phyloP scores from a whole-genome alignment of 2,329 filamentous ascomycete genomes.

The Fusarium devonianum region DNA sequence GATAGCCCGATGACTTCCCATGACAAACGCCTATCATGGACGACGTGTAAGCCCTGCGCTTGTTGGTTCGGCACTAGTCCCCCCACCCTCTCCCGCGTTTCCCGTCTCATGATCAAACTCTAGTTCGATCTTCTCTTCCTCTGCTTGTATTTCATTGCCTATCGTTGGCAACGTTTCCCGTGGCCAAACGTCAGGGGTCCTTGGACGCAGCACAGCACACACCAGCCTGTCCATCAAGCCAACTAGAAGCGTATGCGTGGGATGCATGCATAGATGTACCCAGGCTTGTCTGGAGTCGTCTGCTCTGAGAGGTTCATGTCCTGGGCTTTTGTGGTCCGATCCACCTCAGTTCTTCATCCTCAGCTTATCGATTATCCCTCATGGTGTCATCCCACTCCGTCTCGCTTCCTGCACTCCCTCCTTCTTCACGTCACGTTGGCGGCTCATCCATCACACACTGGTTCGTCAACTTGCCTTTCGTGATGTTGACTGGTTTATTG shows the following conservation, averaged over 20 bases:
- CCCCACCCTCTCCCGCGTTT: background rate
- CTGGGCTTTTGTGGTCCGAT: constrained; percentile 29
- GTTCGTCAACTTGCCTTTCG: constrained; percentile 18
- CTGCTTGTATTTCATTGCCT: background rate
- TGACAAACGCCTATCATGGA: constrained; percentile 36
- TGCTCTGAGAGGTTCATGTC: constrained; percentile 12
- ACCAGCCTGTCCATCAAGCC: constrained; percentile 17
- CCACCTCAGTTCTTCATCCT: constrained; percentile 8
- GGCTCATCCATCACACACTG: constrained; percentile 15
- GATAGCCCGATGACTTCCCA: constrained; percentile 26
- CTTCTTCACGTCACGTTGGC: constrained; percentile 8
- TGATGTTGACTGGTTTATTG: constrained; percentile 8
- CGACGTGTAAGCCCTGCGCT: constrained; percentile 26
- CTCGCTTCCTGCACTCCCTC: constrained; percentile 16
- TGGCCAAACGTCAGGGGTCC: constrained; percentile 15
- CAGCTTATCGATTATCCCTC: constrained; percentile 38
- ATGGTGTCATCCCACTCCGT: constrained; percentile 21
- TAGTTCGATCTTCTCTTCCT: background rate
- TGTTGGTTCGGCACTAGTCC: constrained; percentile 8
- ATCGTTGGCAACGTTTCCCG: background rate
- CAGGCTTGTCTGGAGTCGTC: constrained; percentile 4
- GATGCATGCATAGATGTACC: constrained; percentile 41
- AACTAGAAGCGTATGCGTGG: constrained; percentile 35
- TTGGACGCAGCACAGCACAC: constrained; percentile 6
- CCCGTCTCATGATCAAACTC: background rate